Conservation (phyloP, 306 rosid species). For the Vicia villosa region DNA sequence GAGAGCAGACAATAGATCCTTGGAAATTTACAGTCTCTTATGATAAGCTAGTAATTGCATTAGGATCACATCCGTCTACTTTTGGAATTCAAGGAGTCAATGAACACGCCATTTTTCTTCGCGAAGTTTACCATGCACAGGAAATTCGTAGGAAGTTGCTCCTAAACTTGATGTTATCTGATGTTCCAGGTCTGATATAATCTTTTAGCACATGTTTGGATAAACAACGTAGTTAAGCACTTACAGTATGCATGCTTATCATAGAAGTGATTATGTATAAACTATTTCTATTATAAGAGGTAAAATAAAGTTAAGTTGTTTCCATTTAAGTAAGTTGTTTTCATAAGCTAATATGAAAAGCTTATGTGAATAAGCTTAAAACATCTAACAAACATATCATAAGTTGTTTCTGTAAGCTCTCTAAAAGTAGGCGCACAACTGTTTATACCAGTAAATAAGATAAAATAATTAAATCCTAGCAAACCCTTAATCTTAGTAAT, state of each 20-base stretch:
- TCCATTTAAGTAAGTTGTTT: neutral
- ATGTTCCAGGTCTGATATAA: conserved; percentile 67
- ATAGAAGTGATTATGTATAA: neutral
- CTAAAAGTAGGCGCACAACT: neutral
- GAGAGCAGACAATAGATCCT: conserved; percentile 56
- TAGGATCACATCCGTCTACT: conserved; percentile 82
- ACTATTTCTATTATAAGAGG: neutral
- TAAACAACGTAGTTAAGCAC: neutral
- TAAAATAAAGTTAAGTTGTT: neutral
- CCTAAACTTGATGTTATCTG: conserved; percentile 84
- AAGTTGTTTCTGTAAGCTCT: neutral
- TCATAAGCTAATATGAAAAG: neutral
- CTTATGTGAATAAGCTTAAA: neutral
- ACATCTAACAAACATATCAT: neutral
- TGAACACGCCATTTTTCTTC: conserved; percentile 88
- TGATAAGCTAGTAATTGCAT: conserved; percentile 83
- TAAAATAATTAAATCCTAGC: neutral
- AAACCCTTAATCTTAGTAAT: neutral
- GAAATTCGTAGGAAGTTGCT: conserved; percentile 96
- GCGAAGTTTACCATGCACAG: conserved; percentile 94
- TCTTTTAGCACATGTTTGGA: neutral
- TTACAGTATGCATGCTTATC: neutral
- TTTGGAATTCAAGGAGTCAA: conserved; percentile 90
- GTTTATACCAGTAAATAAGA: neutral
- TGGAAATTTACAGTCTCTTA: conserved; percentile 82